Percentiles rank a stretch among this genome's conserved stretches.
These are phyloP conservation scores for Apiospora arundinis DNA, from an alignment of 2,329 filamentous ascomycete genomes.

Conservation along the genomic window DNA sequence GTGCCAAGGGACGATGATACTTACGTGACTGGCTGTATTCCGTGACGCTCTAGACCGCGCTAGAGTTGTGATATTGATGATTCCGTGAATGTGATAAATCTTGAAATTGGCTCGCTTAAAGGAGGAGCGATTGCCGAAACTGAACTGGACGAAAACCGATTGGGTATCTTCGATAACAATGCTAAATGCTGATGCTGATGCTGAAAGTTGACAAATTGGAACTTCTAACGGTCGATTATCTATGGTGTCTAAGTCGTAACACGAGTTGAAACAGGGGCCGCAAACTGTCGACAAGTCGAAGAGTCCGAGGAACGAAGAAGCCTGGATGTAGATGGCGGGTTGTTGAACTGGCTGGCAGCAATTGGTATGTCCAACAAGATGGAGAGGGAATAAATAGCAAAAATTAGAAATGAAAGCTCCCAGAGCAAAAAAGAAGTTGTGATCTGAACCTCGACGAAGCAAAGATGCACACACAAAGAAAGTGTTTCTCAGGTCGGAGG, in stretches of 20 bases:
- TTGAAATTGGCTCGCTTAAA: constrained; percentile 10
- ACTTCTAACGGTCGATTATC: constrained; percentile 2
- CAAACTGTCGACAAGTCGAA: constrained; percentile 10
- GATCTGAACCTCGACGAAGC: neutral
- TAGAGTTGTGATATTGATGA: constrained; percentile 27
- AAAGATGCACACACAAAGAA: constrained; percentile 1
- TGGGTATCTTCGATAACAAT: constrained; percentile 17
- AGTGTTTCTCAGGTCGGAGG: neutral
- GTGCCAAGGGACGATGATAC: neutral
- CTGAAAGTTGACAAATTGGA: constrained; percentile 9
- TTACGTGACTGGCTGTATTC: constrained; percentile 21
- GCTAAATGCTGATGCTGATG: neutral
- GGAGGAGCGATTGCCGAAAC: constrained; percentile 8
- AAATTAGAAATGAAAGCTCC: constrained; percentile 17
- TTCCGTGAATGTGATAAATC: neutral
- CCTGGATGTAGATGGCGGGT: neutral
- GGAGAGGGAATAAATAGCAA: neutral
- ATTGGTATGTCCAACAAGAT: neutral
- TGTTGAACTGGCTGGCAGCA: neutral
- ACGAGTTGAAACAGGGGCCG: constrained; percentile 16
- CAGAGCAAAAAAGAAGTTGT: constrained; percentile 12
- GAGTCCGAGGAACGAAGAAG: constrained; percentile 14
- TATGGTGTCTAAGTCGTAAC: constrained; percentile 14
- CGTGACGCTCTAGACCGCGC: constrained; percentile 19
- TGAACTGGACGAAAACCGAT: constrained; percentile 1